These are phyloP conservation scores for Cucurbita argyrosperma DNA, from an alignment of 306 rosid species.

Conservation along the genomic window DNA sequence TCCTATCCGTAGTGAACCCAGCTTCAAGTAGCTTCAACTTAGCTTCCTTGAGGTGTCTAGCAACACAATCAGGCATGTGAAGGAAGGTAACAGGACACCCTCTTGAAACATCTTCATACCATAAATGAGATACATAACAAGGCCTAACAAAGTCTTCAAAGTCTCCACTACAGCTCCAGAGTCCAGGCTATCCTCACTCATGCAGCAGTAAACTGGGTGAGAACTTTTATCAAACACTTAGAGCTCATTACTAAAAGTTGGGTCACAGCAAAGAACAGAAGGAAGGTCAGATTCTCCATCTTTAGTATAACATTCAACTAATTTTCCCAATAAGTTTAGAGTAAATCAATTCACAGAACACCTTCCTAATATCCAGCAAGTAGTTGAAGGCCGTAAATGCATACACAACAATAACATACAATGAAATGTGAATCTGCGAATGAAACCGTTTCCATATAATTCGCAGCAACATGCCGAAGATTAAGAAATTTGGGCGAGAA, in stretches of 20 bases:
- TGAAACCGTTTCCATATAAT: too few relatives aligned
- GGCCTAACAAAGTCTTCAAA: constrained; percentile 57
- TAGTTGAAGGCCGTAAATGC: too few relatives aligned
- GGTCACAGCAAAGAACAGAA: constrained; percentile 55
- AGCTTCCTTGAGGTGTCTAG: constrained; percentile 74
- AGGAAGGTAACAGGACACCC: constrained; percentile 59
- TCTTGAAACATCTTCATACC: constrained; percentile 54
- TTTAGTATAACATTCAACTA: constrained; percentile 38
- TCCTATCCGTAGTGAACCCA: constrained; percentile 58
- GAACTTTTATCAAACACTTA: constrained; percentile 28
- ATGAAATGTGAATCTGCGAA: too few relatives aligned
- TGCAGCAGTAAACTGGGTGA: constrained; percentile 20
- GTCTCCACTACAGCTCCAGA: constrained; percentile 32
- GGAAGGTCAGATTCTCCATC: constrained; percentile 38
- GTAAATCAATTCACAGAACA: constrained; percentile 34
- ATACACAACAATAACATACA: too few relatives aligned
- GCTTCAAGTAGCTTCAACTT: constrained; percentile 76
- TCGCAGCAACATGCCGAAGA: too few relatives aligned
- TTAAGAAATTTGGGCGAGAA: neutral
- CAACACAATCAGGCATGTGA: constrained; percentile 68
- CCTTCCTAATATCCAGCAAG: constrained; percentile 52
- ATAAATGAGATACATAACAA: constrained; percentile 66
- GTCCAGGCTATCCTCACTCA: constrained; percentile 24
- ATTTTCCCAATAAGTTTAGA: constrained; percentile 43
- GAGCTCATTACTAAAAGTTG: constrained; percentile 39